Evolutionary conservation across 768 basidiomycete genomes (phyloP).

Genomic region (Kondoa subrosea): DNA sequence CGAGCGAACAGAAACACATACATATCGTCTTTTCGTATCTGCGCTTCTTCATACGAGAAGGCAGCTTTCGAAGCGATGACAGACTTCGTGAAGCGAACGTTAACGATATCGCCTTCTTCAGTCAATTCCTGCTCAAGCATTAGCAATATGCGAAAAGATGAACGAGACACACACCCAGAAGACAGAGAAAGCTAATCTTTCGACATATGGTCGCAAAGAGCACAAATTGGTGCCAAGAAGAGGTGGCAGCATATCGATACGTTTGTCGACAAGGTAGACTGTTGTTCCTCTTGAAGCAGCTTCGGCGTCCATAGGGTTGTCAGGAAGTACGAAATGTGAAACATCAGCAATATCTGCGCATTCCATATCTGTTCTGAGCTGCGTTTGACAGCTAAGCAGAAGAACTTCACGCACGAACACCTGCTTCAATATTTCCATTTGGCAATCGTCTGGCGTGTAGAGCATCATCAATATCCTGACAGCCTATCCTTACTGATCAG

Average conservation of each 20-base stretch:
- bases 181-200: conserved; percentile 81
- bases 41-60: conserved; percentile 93
- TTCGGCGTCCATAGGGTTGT: conserved; percentile 90
- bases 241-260: conserved; percentile 92
- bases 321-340: conserved; percentile 80
- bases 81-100: conserved; percentile 81
- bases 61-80: conserved; percentile 92
- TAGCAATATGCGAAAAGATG: conserved; percentile 1
- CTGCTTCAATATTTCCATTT: conserved; percentile 89
- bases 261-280: conserved; percentile 93
- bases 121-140: conserved; percentile 55
- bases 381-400: neutral
- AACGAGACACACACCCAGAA: conserved; percentile 54
- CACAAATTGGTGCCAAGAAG: conserved; percentile 91
- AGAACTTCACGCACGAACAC: conserved; percentile 79
- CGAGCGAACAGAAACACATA: conserved; percentile 35
- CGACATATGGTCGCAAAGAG: conserved; percentile 77
- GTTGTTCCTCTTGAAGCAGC: conserved; percentile 92
- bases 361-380: neutral
- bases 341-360: conserved; percentile 90
- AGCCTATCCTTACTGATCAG: conserved; percentile 41
- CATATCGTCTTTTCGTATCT: conserved; percentile 81
- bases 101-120: conserved; percentile 70
- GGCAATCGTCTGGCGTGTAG: conserved; percentile 71
- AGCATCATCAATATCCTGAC: conserved; percentile 97